phyloP scores from a whole-genome alignment of 2,329 filamentous ascomycete species.

The Pleoardoris graminearum region DNA sequence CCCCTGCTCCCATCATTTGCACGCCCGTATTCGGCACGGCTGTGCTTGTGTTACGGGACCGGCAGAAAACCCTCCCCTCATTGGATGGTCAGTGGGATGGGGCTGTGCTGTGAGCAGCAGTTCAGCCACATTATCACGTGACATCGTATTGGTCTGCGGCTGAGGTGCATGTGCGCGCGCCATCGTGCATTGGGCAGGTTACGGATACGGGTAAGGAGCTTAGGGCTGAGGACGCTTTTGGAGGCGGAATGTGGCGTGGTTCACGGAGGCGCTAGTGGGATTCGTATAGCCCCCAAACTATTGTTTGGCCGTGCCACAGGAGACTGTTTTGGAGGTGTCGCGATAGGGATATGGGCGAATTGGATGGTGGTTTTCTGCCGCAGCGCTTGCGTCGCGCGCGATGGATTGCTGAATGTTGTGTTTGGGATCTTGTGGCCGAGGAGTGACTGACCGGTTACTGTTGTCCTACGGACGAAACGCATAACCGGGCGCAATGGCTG shows the following conservation, averaged over 20 bases:
- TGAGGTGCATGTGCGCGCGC: background rate
- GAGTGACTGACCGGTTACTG: background rate
- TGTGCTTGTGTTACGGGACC: slow-evolving; percentile 5
- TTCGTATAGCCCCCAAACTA: background rate
- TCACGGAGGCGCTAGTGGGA: background rate
- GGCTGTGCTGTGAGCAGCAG: slow-evolving; percentile 11
- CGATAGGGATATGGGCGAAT: background rate
- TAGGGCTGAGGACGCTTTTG: background rate
- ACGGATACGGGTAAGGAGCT: background rate
- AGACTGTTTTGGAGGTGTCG: background rate
- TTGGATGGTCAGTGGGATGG: background rate
- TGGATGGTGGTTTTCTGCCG: background rate
- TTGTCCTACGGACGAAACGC: background rate
- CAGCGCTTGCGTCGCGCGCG: background rate
- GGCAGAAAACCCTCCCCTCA: slow-evolving; percentile 7
- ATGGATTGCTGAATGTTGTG: background rate
- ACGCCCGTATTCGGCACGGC: slow-evolving; percentile 3
- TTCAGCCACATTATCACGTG: slow-evolving; percentile 12
- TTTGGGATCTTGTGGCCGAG: background rate
- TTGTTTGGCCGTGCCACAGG: background rate
- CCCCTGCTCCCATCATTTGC: background rate
- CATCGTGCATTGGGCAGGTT: background rate
- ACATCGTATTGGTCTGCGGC: background rate
- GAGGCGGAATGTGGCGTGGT: background rate
- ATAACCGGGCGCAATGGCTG: background rate